Conservation (phyloP, 169 alveolate genomes). For the Amoebophrya sp. region DNA sequence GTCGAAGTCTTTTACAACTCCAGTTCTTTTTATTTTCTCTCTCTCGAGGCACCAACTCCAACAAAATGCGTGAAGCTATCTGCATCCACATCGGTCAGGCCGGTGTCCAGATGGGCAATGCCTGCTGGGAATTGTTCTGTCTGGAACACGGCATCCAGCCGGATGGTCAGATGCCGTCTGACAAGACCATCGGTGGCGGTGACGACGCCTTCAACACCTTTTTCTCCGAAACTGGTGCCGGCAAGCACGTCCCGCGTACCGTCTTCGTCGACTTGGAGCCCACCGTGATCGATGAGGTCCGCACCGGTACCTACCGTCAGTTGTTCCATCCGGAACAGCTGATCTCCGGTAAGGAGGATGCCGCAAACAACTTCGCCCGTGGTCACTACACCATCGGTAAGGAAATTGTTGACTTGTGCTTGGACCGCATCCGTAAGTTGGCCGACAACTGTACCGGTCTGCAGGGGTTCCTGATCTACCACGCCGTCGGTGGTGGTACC, state of each 20-base stretch:
- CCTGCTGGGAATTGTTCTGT: conserved; percentile 88
- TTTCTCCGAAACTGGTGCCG: conserved; percentile 76
- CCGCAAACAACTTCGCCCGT: conserved; percentile 97
- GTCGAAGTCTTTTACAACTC: too few relatives aligned
- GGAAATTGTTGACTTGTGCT: conserved; percentile 86
- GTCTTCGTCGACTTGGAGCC: conserved; percentile 96
- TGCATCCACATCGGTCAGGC: too few relatives aligned
- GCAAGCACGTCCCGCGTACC: conserved; percentile 94
- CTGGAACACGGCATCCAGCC: conserved; percentile 74
- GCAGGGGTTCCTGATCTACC: conserved; percentile 97
- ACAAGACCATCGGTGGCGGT: too few relatives aligned
- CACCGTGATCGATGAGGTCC: conserved; percentile 97
- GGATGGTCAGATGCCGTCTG: conserved; percentile 64
- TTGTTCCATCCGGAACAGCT: too few relatives aligned
- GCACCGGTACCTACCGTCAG: too few relatives aligned
- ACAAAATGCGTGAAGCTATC: conserved; percentile 84
- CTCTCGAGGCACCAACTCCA: too few relatives aligned
- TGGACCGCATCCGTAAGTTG: too few relatives aligned
- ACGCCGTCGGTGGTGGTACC: too few relatives aligned
- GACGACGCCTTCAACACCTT: too few relatives aligned
- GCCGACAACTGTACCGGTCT: conserved; percentile 97
- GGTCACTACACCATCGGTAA: conserved; percentile 97
- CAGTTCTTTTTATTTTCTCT: too few relatives aligned
- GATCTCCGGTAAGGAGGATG: conserved; percentile 98
- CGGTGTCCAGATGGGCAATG: conserved; percentile 92